Conservation (phyloP, 345 rosid species). For the Psidium friedrichsthalianum region DNA sequence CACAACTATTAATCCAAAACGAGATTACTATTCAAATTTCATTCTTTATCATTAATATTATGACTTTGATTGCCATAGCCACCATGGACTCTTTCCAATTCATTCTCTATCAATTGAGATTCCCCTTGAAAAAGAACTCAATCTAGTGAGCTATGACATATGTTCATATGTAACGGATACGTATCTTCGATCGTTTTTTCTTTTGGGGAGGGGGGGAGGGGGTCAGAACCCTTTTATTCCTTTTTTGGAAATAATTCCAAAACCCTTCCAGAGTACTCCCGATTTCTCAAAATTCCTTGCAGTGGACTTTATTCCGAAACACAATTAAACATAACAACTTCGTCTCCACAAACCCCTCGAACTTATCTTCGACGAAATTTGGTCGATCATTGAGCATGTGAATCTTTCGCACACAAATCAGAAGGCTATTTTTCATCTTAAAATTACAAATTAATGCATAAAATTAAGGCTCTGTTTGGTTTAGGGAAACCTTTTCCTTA, state of each 20-base stretch:
- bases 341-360: neutral
- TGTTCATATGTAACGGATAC: neutral
- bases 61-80: accelerated
- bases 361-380: neutral
- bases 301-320: neutral
- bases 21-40: neutral
- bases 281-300: neutral
- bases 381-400: neutral
- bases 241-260: neutral
- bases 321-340: neutral
- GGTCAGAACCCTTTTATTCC: no score
- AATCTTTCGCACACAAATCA: neutral
- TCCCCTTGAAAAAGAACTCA: neutral
- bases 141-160: neutral
- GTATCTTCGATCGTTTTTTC: neutral
- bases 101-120: neutral
- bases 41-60: neutral
- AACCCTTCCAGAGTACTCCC: neutral
- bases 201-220: no score
- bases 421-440: neutral
- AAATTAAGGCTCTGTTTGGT: neutral
- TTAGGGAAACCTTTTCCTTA: no score
- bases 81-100: neutral
- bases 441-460: neutral
- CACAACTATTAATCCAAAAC: neutral